A percentile compares a stretch with the other conserved stretches of the same genome.
phyloP scores from a whole-genome alignment of 345 rosid species.

The Hirschfeldia incana region DNA sequence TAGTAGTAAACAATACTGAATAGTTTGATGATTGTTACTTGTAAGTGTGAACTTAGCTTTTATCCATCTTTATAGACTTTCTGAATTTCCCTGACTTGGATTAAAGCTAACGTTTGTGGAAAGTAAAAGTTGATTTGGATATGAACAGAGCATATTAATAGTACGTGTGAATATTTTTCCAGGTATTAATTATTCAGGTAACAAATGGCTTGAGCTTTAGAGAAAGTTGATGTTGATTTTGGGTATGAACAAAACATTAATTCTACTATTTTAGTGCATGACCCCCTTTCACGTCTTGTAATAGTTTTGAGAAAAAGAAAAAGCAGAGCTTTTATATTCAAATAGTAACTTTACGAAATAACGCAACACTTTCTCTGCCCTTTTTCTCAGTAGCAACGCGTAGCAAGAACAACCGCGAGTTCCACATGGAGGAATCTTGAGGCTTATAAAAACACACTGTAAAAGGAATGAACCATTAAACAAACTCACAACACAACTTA shows the following conservation, averaged over 20 bases:
- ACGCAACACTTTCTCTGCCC: slow-evolving; percentile 13
- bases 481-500: not conserved
- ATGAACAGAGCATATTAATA: not conserved
- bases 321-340: slow-evolving; percentile 9
- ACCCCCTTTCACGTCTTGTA: not conserved
- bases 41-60: slow-evolving; percentile 14
- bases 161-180: not conserved
- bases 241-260: slow-evolving; percentile 20
- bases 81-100: not conserved
- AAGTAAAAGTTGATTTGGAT: not conserved
- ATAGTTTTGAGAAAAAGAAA: not conserved
- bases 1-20: not conserved
- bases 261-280: not conserved
- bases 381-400: slow-evolving; percentile 21
- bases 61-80: not conserved
- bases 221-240: not conserved
- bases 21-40: not conserved
- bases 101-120: not conserved
- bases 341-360: slow-evolving; percentile 11
- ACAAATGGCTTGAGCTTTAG: not conserved
- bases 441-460: not conserved
- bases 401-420: slow-evolving; percentile 15
- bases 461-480: not conserved
- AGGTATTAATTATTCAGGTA: not conserved
- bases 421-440: not conserved